Evolutionary conservation across 306 rosid genomes (phyloP), one percentile per base, ranked within the genome.

Genomic region (Arachis hypogaea): DNA sequence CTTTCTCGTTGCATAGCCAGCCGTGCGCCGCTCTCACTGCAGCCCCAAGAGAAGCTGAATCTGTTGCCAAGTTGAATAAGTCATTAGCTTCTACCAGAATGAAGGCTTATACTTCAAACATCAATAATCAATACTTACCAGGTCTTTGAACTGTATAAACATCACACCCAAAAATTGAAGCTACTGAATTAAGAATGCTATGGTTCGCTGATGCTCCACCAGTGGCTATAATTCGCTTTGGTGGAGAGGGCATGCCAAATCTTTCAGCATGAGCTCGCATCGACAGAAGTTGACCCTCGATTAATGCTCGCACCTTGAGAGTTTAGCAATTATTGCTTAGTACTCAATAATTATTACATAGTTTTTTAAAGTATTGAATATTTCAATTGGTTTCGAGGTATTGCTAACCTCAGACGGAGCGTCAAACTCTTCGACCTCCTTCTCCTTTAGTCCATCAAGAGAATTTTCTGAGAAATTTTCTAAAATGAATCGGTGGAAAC

Each of bases 21-120:
- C 99, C 99, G 80, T 94, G 99, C 11, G 99, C 96, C 40, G 96
- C 99, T 80, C 99, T 89, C 85, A 92, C 47, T 4, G 99, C 97
- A 65, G 96, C 99, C 84, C 99, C 99, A 9, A 94, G 86, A 3
- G 97, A 94, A 57, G 99, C 97, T 4, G 99, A 94, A 92, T 94
- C 99, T 94, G 87, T 72, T 29, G 60, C 38, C 54, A 69, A 12
- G 44, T 77, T 52, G 11, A 80, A 14, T 14, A 14, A 52, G 3
- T n/a, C 29, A 11, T 52, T 5, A 41, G 6, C 73, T 68, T 33
- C 57, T n/a, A 33, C 59, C 38, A 33, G 38, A 33, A 33, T 33
- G 38, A 2, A 38, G 11, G 38, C 18, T 11, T 11, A 44, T 55
- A 68, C 22, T 46, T 49, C 2, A 16, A 77, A 77, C 8, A 16